Evolutionary conservation across 148 eudicot genomes (phyloP).

Genomic region (Fagopyrum tataricum): DNA sequence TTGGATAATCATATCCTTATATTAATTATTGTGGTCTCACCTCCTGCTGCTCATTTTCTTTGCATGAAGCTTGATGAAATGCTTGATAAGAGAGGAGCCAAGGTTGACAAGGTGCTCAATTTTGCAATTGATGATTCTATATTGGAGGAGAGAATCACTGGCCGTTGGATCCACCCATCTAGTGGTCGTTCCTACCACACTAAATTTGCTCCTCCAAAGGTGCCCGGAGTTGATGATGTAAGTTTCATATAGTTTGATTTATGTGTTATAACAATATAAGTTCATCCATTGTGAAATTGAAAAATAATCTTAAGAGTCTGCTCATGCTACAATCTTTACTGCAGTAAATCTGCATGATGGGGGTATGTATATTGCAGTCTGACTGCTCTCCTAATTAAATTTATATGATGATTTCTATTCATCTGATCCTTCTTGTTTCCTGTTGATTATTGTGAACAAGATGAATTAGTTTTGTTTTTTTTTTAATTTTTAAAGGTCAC

Average conservation of each 20-base stretch:
- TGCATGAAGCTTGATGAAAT: slow-evolving; percentile 80
- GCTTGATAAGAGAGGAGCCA: slow-evolving; percentile 73
- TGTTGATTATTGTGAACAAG: background rate
- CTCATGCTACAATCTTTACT: background rate
- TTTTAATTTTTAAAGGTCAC: slow-evolving; percentile 44
- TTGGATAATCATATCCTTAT: background rate
- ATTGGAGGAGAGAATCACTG: slow-evolving; percentile 95
- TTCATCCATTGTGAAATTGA: background rate
- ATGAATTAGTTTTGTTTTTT: background rate
- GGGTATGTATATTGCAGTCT: background rate
- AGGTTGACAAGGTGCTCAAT: slow-evolving; percentile 83
- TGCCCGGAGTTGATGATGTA: slow-evolving; percentile 83
- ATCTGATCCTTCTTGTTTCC: background rate
- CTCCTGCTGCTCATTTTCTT: background rate
- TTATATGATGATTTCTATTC: background rate
- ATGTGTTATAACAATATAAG: background rate
- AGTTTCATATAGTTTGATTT: slow-evolving; percentile 18
- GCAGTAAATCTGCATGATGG: background rate
- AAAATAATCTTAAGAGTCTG: background rate
- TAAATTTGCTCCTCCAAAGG: slow-evolving; percentile 92
- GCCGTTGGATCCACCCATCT: slow-evolving; percentile 90
- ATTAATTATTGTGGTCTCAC: background rate
- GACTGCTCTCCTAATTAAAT: background rate
- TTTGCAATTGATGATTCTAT: slow-evolving; percentile 89
- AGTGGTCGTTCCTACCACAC: slow-evolving; percentile 97